Evolutionary conservation across 139 green algal species (phyloP), one percentile per base, ranked within the genome.

Genomic region (Chlorella sp.): DNA sequence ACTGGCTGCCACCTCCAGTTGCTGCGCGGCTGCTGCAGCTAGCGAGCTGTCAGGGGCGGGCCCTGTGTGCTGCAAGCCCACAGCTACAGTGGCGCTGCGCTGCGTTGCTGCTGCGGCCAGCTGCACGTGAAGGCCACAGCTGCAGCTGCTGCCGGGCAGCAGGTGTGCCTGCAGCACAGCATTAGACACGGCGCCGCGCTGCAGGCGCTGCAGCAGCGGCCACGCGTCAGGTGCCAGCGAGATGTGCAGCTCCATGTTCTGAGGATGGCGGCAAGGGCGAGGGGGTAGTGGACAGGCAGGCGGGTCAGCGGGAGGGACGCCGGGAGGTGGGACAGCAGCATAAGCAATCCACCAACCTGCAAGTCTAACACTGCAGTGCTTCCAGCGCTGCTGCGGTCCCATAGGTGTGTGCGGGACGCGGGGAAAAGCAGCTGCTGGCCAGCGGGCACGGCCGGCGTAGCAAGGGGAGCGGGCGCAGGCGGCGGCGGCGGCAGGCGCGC

Each of bases 201-300:
- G 70, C 39, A 74, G 68, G 17, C 68, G 68, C 68, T 55, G 68
- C 68, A 78, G 41, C 70, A 78, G 26, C 1, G 70, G 39, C 70
- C 70, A 78, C 12, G 32, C 70, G 25, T 30, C 56, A 32, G 70
- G 39, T 11, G 70, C 41, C 39, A 60, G 70, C 6, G 12, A 47
- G 25, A 78, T 28, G 32, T 78, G 39, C 26, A 78, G 39, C 70
- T 21, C 39, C 70, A 78, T 44, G 70, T 78, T 78, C 70, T 78
- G 70, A 18, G 0, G 41, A 34, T 20, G 70, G 26, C 32, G 3
- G 12, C 17, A 25, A 26, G 41, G 25, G 70, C 28, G 70, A 2
- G 9, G 23, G 47, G n/a, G 6, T 39, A 30, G 11, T 71, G 18
- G 60, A 23, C 17, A 4, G 21, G 28, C 36, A 26, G 25, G 63